phyloP scores from a whole-genome alignment of 2,329 filamentous ascomycete species.

The Calonectria ilicicola region DNA sequence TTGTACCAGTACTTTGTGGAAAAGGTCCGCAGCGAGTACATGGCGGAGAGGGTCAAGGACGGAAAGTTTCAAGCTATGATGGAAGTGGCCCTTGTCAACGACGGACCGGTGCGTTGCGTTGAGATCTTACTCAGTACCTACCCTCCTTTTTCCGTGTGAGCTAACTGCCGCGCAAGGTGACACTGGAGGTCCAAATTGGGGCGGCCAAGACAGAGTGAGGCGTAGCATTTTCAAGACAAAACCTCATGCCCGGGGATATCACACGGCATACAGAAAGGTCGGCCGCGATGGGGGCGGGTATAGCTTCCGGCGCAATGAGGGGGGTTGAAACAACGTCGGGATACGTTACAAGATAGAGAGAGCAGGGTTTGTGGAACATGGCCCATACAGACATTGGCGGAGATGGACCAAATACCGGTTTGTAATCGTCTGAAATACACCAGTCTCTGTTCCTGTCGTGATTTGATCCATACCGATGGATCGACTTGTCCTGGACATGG shows the following conservation, averaged over 20 bases:
- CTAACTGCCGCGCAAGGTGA: constrained; percentile 19
- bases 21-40: constrained; percentile 80
- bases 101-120: constrained; percentile 70
- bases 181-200: constrained; percentile 22
- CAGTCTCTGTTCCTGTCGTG: neutral
- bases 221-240: constrained; percentile 2
- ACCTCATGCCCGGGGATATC: neutral
- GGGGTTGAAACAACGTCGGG: neutral
- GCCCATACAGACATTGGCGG: neutral
- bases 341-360: neutral
- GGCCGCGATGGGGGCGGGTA: neutral
- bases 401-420: neutral
- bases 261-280: neutral
- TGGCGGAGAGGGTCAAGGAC: constrained; percentile 83
- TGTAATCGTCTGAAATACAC: constrained; percentile 1
- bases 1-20: constrained; percentile 88
- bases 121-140: neutral
- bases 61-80: constrained; percentile 99
- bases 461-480: neutral
- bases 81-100: constrained; percentile 94
- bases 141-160: constrained; percentile 5
- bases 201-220: constrained; percentile 9
- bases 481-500: neutral
- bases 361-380: neutral
- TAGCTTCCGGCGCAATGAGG: neutral